A percentile compares a stretch with the other conserved stretches of the same genome.
These are phyloP conservation scores for Elaeis guineensis DNA, from an alignment of 176 grass and related monocot genomes.

Conservation along the genomic window DNA sequence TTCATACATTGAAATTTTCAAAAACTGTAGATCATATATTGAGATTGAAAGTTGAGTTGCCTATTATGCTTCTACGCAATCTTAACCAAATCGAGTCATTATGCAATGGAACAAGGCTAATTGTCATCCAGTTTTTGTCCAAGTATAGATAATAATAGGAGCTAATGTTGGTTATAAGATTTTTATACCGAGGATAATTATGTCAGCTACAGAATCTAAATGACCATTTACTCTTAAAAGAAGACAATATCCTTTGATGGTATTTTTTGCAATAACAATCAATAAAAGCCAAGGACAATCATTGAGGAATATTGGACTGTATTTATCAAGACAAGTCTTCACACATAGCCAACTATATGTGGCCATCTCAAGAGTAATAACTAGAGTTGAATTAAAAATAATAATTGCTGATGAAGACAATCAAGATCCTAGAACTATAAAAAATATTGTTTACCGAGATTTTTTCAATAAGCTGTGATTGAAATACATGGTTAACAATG, in stretches of 20 bases:
- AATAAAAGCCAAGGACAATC: no score
- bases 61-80: not conserved
- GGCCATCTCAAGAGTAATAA: not conserved
- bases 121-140: not conserved
- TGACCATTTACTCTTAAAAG: slow-evolving; percentile 9
- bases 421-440: not conserved
- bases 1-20: slow-evolving; percentile 3
- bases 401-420: slow-evolving; percentile 10
- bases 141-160: not conserved
- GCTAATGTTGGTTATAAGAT: not conserved
- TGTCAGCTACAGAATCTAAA: not conserved
- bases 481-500: no score
- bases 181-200: slow-evolving; percentile 1
- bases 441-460: slow-evolving; percentile 15
- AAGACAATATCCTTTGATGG: slow-evolving; percentile 1
- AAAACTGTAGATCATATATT: not conserved
- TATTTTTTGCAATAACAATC: no score
- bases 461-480: not conserved
- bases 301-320: not conserved
- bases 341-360: slow-evolving; percentile 19
- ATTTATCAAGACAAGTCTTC: slow-evolving; percentile 1
- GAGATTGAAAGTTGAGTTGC: not conserved
- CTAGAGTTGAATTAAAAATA: not conserved
- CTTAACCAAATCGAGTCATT: not conserved
- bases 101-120: slow-evolving; percentile 1